These are phyloP conservation scores for Penicillium egyptiacum DNA, from an alignment of 495 filamentous ascomycete genomes.

Conservation along the genomic window DNA sequence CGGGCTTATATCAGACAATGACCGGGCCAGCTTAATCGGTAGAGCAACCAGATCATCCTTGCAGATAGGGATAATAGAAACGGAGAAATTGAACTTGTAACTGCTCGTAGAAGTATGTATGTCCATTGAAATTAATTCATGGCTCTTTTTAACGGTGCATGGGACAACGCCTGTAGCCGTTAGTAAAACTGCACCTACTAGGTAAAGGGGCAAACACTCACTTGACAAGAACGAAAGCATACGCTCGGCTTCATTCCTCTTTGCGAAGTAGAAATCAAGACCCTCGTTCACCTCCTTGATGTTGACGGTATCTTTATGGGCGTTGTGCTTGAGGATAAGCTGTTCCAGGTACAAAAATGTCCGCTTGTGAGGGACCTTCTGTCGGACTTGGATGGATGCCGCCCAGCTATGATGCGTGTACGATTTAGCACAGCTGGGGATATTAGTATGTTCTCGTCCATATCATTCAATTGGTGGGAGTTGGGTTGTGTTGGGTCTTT, in stretches of 20 bases:
- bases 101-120: conserved; percentile 74
- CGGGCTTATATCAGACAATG: conserved; percentile 81
- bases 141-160: conserved; percentile 75
- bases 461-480: neutral
- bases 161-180: conserved; percentile 60
- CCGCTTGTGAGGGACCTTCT: conserved; percentile 96
- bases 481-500: too few species aligned
- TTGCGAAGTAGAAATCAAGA: conserved; percentile 83
- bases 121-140: conserved; percentile 91
- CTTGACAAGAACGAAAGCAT: neutral
- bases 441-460: neutral
- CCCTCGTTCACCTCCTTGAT: conserved; percentile 94
- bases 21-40: conserved; percentile 83
- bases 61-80: conserved; percentile 87
- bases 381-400: conserved; percentile 86
- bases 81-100: conserved; percentile 92
- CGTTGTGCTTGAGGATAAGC: conserved; percentile 88
- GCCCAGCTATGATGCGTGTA: conserved; percentile 91
- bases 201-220: too few species aligned
- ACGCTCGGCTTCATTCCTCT: neutral
- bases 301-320: conserved; percentile 91
- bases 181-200: too few species aligned
- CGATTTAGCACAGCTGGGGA: conserved; percentile 76
- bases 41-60: conserved; percentile 94
- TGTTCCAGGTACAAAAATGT: conserved; percentile 97